Percentiles rank a stretch among this genome's conserved stretches.
Evolutionary conservation across 495 filamentous ascomycete species (phyloP).

Genomic region (Tuber borchii): DNA sequence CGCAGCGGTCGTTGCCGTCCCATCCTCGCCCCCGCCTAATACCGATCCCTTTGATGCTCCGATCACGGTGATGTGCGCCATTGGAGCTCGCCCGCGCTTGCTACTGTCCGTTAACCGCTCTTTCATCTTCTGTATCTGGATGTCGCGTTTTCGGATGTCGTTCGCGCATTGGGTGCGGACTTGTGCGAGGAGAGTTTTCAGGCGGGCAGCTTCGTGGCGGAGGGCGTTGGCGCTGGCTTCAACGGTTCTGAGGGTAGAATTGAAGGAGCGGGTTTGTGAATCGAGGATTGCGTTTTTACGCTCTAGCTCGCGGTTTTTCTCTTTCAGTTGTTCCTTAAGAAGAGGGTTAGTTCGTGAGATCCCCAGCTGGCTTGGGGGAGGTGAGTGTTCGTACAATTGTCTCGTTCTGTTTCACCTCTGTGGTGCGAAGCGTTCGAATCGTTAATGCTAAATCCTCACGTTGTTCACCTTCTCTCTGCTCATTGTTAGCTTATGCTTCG

Average conservation of each 20-base stretch:
- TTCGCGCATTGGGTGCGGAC: slow-evolving; percentile 81
- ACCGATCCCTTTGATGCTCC: slow-evolving; percentile 11
- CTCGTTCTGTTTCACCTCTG: slow-evolving; percentile 62
- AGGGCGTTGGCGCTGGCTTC: slow-evolving; percentile 63
- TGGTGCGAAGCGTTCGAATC: slow-evolving; percentile 64
- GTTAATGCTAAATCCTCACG: slow-evolving; percentile 73
- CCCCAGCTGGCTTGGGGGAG: slow-evolving; percentile 17
- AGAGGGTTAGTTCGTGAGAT: neutral
- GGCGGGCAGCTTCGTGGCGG: slow-evolving; percentile 70
- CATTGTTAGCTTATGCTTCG: slow-evolving; percentile 3
- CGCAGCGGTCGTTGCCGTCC: slow-evolving; percentile 35
- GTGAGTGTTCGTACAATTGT: slow-evolving; percentile 47
- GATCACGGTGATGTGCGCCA: slow-evolving; percentile 25
- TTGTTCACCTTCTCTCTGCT: slow-evolving; percentile 78
- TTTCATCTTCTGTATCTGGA: slow-evolving; percentile 81
- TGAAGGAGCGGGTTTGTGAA: slow-evolving; percentile 63
- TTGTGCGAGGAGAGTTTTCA: slow-evolving; percentile 71
- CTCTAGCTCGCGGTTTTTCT: slow-evolving; percentile 63
- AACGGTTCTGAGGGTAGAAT: slow-evolving; percentile 60
- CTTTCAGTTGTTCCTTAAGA: slow-evolving; percentile 54
- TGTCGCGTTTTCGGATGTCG: slow-evolving; percentile 83
- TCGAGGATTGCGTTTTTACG: slow-evolving; percentile 69
- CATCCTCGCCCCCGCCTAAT: slow-evolving; percentile 47
- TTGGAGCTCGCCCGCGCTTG: slow-evolving; percentile 30
- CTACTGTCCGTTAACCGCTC: slow-evolving; percentile 58